Evolutionary conservation across 305 asterid species (phyloP).

Genomic region (Coffea humblotiana): DNA sequence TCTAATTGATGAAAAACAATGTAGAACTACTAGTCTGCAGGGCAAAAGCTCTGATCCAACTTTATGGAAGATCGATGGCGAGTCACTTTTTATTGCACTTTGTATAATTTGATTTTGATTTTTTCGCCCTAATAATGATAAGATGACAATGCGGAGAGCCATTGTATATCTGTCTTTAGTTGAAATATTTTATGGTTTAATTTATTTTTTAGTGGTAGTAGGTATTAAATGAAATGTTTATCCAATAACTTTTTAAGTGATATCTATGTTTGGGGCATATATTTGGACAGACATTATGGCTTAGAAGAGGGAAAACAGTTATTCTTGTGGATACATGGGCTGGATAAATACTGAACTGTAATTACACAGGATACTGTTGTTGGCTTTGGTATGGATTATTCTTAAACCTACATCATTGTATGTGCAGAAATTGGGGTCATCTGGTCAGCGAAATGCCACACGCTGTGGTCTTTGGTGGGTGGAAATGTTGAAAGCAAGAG

Average conservation of each 20-base stretch:
- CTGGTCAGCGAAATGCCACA: conserved; percentile 72
- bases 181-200: not conserved
- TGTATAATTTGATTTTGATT: too few species aligned
- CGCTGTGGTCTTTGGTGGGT: conserved; percentile 99
- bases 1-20: not conserved
- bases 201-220: too few species aligned
- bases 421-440: conserved; percentile 70
- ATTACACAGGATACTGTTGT: not conserved
- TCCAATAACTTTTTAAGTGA: not conserved
- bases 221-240: not conserved
- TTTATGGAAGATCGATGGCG: too few species aligned
- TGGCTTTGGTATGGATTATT: not conserved
- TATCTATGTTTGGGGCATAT: not conserved
- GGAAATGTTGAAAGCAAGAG: conserved; percentile 90
- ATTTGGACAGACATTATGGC: not conserved
- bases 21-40: not conserved
- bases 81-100: too few species aligned
- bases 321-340: not conserved
- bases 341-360: conserved; percentile 3
- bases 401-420: not conserved
- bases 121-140: too few species aligned
- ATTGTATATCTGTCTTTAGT: not conserved
- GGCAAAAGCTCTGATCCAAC: conserved; percentile 1
- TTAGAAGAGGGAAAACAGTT: too few species aligned
- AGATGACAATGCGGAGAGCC: not conserved